phyloP scores from a whole-genome alignment of 148 eudicot species.

The Vaccinium macrocarpon region DNA sequence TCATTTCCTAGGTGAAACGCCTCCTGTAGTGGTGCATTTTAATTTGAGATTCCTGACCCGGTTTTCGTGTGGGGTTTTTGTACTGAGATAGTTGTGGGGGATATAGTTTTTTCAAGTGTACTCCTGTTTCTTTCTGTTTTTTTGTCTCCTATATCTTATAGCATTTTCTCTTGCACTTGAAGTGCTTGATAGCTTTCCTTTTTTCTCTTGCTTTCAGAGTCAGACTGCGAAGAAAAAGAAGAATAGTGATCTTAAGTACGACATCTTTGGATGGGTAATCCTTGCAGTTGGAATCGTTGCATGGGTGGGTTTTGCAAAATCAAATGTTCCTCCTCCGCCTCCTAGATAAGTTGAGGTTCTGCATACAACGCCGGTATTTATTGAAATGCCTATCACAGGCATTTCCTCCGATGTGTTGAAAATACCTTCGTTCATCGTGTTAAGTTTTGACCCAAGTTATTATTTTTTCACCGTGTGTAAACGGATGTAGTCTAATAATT shows the following conservation, averaged over 20 bases:
- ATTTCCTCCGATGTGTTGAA: neutral
- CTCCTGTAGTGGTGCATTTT: conserved; percentile 1
- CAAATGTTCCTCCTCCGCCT: conserved; percentile 67
- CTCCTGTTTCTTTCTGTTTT: neutral
- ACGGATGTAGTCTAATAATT: neutral
- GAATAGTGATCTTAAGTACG: conserved; percentile 54
- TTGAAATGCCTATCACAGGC: neutral
- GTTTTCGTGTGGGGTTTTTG: neutral
- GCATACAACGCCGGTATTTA: neutral
- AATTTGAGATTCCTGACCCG: neutral
- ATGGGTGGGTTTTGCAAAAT: conserved; percentile 78
- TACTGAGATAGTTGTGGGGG: neutral
- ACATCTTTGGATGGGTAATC: conserved; percentile 56
- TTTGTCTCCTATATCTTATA: neutral
- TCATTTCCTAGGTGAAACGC: neutral
- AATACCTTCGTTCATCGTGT: neutral
- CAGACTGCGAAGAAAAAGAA: conserved; percentile 45
- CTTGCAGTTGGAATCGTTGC: conserved; percentile 77
- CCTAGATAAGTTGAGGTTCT: conserved; percentile 40
- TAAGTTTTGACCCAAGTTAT: conserved; percentile 2
- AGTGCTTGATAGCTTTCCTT: neutral
- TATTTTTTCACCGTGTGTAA: neutral
- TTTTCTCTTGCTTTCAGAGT: conserved; percentile 20
- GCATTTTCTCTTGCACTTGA: neutral
- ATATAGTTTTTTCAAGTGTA: neutral